Conservation (phyloP, 2,329 filamentous ascomycete species). For the Fusarium sp. region DNA sequence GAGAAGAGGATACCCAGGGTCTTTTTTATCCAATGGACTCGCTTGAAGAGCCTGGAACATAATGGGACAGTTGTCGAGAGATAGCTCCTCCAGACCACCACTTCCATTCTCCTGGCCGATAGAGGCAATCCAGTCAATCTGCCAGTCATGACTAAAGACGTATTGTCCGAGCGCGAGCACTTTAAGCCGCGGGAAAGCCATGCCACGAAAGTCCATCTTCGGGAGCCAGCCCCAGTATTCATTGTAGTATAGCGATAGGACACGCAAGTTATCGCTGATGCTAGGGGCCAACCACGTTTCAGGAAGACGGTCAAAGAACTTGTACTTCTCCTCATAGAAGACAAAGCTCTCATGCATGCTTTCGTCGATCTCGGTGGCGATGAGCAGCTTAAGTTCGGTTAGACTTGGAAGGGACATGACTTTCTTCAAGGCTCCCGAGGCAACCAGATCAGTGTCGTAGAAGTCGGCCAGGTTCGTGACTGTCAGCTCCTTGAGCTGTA, state of each 20-base stretch:
- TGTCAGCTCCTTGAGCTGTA: constrained; percentile 20
- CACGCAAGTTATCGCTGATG: constrained; percentile 38
- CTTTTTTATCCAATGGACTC: background rate
- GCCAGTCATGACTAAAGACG: constrained; percentile 57
- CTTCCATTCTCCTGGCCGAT: constrained; percentile 40
- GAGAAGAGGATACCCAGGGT: constrained; percentile 11
- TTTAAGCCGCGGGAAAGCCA: constrained; percentile 52
- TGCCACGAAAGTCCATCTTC: constrained; percentile 48
- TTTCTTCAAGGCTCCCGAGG: constrained; percentile 14
- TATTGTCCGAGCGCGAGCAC: constrained; percentile 54
- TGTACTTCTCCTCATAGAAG: constrained; percentile 15
- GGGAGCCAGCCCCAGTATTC: constrained; percentile 55
- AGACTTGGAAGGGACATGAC: background rate
- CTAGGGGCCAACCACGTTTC: constrained; percentile 19
- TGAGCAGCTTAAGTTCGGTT: constrained; percentile 12
- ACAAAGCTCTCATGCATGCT: background rate
- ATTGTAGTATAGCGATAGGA: constrained; percentile 51
- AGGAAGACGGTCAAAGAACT: constrained; percentile 33
- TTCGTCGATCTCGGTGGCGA: constrained; percentile 1
- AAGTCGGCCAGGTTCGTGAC: constrained; percentile 22
- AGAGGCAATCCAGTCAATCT: constrained; percentile 59
- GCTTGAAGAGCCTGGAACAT: constrained; percentile 23
- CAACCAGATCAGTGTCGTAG: background rate
- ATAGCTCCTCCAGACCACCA: constrained; percentile 50
- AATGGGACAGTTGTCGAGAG: constrained; percentile 57